Conservation (phyloP, 1,284 basidiomycete genomes). For the Athelia sp. region DNA sequence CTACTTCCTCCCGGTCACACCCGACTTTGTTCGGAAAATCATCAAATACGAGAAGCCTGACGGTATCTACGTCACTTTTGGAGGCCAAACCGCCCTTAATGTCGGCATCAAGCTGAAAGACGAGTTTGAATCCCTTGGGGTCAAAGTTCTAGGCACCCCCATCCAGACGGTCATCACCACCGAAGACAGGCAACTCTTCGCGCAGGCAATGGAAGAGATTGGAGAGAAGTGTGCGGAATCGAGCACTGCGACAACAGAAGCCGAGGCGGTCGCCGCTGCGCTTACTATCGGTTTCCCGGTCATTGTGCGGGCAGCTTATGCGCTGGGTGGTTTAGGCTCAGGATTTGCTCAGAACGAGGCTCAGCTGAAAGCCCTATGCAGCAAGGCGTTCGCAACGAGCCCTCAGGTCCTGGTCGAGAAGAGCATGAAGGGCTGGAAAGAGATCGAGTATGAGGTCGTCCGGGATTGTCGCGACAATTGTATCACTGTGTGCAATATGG, state of each 20-base stretch:
- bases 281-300: slow-evolving; percentile 91
- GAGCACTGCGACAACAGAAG: slow-evolving; percentile 76
- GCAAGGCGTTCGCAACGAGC: slow-evolving; percentile 93
- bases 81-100: slow-evolving; percentile 95
- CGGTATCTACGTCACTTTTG: slow-evolving; percentile 98
- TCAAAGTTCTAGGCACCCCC: slow-evolving; percentile 92
- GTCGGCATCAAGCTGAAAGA: slow-evolving; percentile 98
- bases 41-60: slow-evolving; percentile 98
- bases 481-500: slow-evolving; percentile 99
- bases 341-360: slow-evolving; percentile 91
- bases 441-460: slow-evolving; percentile 99
- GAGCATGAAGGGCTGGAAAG: slow-evolving; percentile 99
- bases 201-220: slow-evolving; percentile 92
- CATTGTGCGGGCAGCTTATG: slow-evolving; percentile 95
- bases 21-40: slow-evolving; percentile 96
- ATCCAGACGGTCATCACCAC: slow-evolving; percentile 98
- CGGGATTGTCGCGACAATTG: slow-evolving; percentile 97
- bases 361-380: slow-evolving; percentile 84
- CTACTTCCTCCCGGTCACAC: slow-evolving; percentile 97
- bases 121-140: slow-evolving; percentile 85
- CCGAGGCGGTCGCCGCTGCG: slow-evolving; percentile 88
- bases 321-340: slow-evolving; percentile 91
- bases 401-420: slow-evolving; percentile 97
- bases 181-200: slow-evolving; percentile 95
- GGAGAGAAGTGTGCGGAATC: slow-evolving; percentile 93